These are phyloP conservation scores for Coprinopsis strossmayeri DNA, from an alignment of 768 basidiomycete genomes.

Conservation along the genomic window DNA sequence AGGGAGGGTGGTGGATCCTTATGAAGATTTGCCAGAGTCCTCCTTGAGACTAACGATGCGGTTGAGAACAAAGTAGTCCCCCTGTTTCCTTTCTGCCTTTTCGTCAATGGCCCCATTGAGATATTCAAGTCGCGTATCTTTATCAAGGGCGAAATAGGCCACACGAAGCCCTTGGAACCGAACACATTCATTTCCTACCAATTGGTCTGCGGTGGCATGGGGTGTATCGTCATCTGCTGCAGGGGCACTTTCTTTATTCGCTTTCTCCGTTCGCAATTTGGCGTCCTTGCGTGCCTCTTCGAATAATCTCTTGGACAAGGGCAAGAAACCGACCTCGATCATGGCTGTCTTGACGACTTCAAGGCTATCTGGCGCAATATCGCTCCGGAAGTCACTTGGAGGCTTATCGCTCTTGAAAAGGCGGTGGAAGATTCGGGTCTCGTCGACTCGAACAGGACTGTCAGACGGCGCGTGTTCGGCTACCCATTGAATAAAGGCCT, in stretches of 20 bases:
- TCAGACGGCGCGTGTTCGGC: constrained; percentile 73
- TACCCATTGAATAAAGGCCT: constrained; percentile 97
- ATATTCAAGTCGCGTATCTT: constrained; percentile 65
- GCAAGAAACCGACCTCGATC: constrained; percentile 86
- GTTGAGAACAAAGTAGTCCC: constrained; percentile 82
- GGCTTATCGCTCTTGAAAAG: constrained; percentile 96
- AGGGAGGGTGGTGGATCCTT: too few relatives aligned
- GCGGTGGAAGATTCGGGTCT: constrained; percentile 87
- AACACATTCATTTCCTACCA: constrained; percentile 87
- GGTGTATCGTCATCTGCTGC: constrained; percentile 50
- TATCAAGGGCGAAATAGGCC: constrained; percentile 92
- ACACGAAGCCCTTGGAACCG: constrained; percentile 96
- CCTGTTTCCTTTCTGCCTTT: constrained; percentile 43
- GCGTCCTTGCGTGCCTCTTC: constrained; percentile 62
- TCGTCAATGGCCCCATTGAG: constrained; percentile 48
- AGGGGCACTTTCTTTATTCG: constrained; percentile 38
- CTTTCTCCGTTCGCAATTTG: constrained; percentile 53
- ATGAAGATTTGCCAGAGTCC: constrained; percentile 69
- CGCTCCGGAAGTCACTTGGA: constrained; percentile 70
- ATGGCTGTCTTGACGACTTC: constrained; percentile 77
- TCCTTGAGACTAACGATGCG: constrained; percentile 93
- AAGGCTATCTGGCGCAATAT: constrained; percentile 78
- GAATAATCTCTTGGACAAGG: constrained; percentile 64
- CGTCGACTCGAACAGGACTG: constrained; percentile 80
- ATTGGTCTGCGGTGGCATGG: constrained; percentile 66